Evolutionary conservation across 2,329 filamentous ascomycete genomes (phyloP).

Genomic region (Penicillium vulpinum): DNA sequence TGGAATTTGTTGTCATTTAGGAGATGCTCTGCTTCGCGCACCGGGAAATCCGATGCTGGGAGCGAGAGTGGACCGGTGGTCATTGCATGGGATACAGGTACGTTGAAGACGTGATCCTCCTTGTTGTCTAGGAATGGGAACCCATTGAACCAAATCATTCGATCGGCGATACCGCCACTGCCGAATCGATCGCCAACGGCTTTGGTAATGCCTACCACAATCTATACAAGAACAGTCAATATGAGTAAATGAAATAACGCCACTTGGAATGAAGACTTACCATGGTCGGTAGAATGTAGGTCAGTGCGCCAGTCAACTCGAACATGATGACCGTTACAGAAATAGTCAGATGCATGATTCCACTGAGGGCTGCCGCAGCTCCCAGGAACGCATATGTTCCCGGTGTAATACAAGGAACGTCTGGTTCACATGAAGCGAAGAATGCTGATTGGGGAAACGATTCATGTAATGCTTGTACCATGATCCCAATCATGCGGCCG

Average conservation of each 20-base stretch:
- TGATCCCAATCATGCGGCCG: slow-evolving; percentile 87
- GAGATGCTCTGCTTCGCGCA: slow-evolving; percentile 75
- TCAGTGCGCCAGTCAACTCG: slow-evolving; percentile 93
- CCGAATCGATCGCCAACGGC: slow-evolving; percentile 86
- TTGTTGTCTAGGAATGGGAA: slow-evolving; percentile 97
- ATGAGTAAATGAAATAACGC: too few species aligned
- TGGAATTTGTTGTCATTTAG: slow-evolving; percentile 79
- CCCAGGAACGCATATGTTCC: slow-evolving; percentile 96
- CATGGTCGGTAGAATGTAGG: slow-evolving; percentile 97
- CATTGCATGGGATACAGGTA: slow-evolving; percentile 90
- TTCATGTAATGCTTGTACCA: slow-evolving; percentile 87
- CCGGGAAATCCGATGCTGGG: slow-evolving; percentile 69
- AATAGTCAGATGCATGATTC: slow-evolving; percentile 97
- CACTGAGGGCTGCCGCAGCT: slow-evolving; percentile 84
- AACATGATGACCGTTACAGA: slow-evolving; percentile 99
- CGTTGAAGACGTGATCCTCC: slow-evolving; percentile 94
- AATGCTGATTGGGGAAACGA: slow-evolving; percentile 78
- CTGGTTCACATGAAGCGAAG: slow-evolving; percentile 84
- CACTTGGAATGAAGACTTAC: slow-evolving; percentile 35
- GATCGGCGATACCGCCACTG: slow-evolving; percentile 95
- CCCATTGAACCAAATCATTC: slow-evolving; percentile 98
- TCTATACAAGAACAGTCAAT: slow-evolving; percentile 46
- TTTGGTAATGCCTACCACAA: slow-evolving; percentile 96
- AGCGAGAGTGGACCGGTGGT: slow-evolving; percentile 72
- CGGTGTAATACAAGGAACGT: slow-evolving; percentile 93